Evolutionary conservation across 129 eudicot genomes (phyloP), one percentile per base, ranked within the genome.

Genomic region (Apium graveolens): DNA sequence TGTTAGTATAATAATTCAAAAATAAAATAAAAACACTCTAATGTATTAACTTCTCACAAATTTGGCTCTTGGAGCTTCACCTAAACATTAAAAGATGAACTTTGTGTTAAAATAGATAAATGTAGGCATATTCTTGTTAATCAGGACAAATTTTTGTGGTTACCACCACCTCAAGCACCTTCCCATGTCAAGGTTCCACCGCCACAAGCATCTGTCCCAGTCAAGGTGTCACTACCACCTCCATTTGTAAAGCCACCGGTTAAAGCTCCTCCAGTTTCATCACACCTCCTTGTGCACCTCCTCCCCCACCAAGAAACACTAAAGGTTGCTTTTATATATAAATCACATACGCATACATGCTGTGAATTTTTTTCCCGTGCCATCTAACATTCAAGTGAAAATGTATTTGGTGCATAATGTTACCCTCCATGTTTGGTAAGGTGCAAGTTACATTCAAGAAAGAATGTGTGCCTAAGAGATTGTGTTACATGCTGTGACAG

Each of bases 401-500:
- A 38, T 70, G 10, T 68, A 11, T 4, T 31, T 14, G 49, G 32
- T 72, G 83, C 83, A 89, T 93, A 91, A 48, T 91, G 97, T 53
- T 77, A 31, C 48, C 91, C 98, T 12, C 79, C 83, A 39, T 94
- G 98, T 43, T 78, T 63, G 20, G 87, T 74, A 75, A 82, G 96
- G 84, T 94, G 97, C 76, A 81, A 73, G 78, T 38, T 79, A 26
- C 90, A 91, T 76, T 86, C 90, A 10, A 86, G 93, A 85, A 82
- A 80, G 85, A 83, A 81, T 27, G 81, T 84, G n/a, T 93, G 98
- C 78, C 41, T 86, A 77, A 83, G 92, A 73, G 88, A 85, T 9
- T 94, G 98, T 60, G 73, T 88, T 76, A 82, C 93, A 5, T 91
- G 98, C 81, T 94, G 98, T 34, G 81, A 76, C 16, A 81, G 87